Conservation (phyloP, 129 eudicot species). For the Tagetes erecta region DNA sequence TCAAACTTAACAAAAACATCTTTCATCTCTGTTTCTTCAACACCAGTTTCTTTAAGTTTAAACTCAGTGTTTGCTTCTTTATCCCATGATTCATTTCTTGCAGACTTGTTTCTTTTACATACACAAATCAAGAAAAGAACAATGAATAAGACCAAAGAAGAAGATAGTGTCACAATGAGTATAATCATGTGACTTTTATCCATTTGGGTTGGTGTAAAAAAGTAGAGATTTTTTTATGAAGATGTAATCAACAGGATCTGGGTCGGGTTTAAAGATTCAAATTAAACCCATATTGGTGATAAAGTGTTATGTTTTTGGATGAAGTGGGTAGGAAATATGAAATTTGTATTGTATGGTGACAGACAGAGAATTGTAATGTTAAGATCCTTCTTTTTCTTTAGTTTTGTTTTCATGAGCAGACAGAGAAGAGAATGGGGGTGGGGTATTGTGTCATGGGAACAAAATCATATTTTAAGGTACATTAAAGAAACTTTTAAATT, state of each 20-base stretch:
- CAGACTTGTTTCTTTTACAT: constrained; percentile 36
- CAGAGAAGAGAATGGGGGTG: constrained; percentile 41
- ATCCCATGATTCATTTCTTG: constrained; percentile 37
- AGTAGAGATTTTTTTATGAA: constrained; percentile 21
- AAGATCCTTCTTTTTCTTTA: constrained; percentile 19
- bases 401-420: constrained; percentile 29
- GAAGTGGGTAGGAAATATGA: constrained; percentile 26
- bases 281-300: constrained; percentile 18
- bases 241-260: constrained; percentile 27
- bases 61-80: constrained; percentile 48
- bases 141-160: constrained; percentile 28
- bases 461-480: constrained; percentile 27
- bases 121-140: constrained; percentile 41
- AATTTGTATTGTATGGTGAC: constrained; percentile 29
- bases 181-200: constrained; percentile 49
- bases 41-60: constrained; percentile 45
- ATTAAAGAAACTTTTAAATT: constrained; percentile 5
- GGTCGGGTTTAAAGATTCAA: constrained; percentile 30
- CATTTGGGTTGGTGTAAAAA: constrained; percentile 42
- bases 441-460: constrained; percentile 28
- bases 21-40: constrained; percentile 44
- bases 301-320: neutral
- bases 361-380: constrained; percentile 10
- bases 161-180: constrained; percentile 43
- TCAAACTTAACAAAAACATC: constrained; percentile 68